Base-by-base conservation (phyloP, 768 basidiomycete species). In the Neoboletus subvelutipes region DNA sequence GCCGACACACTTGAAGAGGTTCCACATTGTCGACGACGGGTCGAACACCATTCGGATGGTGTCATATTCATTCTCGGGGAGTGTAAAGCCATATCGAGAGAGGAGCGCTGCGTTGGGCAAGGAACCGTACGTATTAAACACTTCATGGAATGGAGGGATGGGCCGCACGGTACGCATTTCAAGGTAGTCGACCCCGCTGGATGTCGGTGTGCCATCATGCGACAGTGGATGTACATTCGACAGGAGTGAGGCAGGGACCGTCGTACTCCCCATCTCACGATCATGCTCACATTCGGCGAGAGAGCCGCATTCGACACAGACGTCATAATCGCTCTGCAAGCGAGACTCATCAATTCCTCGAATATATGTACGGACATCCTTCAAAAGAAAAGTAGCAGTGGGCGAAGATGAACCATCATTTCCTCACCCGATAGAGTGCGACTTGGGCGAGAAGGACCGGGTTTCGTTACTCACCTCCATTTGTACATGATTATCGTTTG, bases 91-190 rank as follows among this genome's bases (percentile, higher is more conserved):
- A 68, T 92, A 92, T 59, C 80, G 83, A 17, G 75, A 76, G 50
- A 91, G 74, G 15, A 92, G 78, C 63, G 84, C 73, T 1, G 88
- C 82, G 65, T 91, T 92, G 18, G 76, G 75, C 37, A 91, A 73
- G 4, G 74, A 71, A n/a, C 86, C 85, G 65, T 92, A 93, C 1
- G 87, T 87, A 69, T 93, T 93, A 77, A 84, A 92, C 22, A 90
- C 75, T 55, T 92, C 84, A 11, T 75, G 73, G 40, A 73, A 71
- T 0, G 82, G 75, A 9, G 73, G 70, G 41, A 91, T 77, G n/a
- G 72, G 60, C 15, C 71, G 67, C 57, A 84, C 82, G 1, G 83
- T 75, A 4, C 89, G 84, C 84, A 93, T 90, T 54, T 92, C 89
- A 61, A 81, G 84, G 64, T 67, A 77, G 45, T 75, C 65, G 57